A percentile compares a stretch with the other conserved stretches of the same genome.
These are phyloP conservation scores for Ceratobasidium sp. DNA, from an alignment of 1,284 basidiomycete species.

Conservation along the genomic window DNA sequence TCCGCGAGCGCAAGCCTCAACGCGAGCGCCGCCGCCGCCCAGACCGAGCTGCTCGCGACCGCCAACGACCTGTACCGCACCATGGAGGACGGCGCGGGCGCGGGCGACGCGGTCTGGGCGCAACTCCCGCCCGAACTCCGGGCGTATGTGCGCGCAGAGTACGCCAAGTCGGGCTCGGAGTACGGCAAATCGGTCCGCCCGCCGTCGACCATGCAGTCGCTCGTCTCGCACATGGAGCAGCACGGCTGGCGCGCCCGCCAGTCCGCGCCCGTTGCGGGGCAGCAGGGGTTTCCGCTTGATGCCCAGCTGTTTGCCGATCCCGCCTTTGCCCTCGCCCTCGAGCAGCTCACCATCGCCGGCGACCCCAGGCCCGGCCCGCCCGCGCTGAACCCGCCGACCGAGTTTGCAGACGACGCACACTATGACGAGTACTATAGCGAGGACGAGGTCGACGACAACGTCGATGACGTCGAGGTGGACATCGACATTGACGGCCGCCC, in stretches of 20 bases:
- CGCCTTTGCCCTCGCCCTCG: conserved; percentile 64
- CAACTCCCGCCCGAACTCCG: conserved; percentile 37
- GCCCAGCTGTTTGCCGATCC: conserved; percentile 67
- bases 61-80: conserved; percentile 67
- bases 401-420: conserved; percentile 50
- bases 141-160: conserved; percentile 40
- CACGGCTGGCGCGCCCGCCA: conserved; percentile 46
- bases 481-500: conserved; percentile 49
- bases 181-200: too few relatives aligned
- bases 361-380: conserved; percentile 53
- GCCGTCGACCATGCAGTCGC: conserved; percentile 30
- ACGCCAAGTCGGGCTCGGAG: conserved; percentile 42
- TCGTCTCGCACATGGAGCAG: conserved; percentile 40
- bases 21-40: conserved; percentile 58
- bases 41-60: conserved; percentile 65
- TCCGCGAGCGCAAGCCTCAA: conserved; percentile 62
- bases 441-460: conserved; percentile 60
- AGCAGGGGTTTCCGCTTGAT: conserved; percentile 69
- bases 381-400: conserved; percentile 46
- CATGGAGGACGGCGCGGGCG: conserved; percentile 60
- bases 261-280: conserved; percentile 67
- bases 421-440: conserved; percentile 63
- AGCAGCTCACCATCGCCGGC: conserved; percentile 63
- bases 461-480: conserved; percentile 58
- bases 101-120: conserved; percentile 31